These are phyloP conservation scores for Tricholoma hemisulphureum DNA, from an alignment of 768 basidiomycete genomes.

Conservation along the genomic window DNA sequence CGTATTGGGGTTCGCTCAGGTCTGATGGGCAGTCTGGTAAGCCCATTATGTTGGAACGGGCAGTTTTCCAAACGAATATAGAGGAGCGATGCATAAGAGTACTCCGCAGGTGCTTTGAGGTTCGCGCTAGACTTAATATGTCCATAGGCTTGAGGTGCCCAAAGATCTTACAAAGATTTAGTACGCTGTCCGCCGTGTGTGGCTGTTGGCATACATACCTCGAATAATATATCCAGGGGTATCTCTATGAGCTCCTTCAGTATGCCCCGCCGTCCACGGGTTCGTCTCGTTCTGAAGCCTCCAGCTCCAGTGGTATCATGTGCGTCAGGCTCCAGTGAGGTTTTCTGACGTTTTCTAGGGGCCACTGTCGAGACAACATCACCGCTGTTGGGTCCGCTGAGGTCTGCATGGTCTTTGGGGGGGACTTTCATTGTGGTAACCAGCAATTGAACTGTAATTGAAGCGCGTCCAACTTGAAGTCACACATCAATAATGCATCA, in stretches of 20 bases:
- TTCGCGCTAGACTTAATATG: background rate
- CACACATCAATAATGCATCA: too few species aligned
- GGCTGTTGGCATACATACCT: conserved; percentile 14
- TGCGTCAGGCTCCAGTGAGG: too few species aligned
- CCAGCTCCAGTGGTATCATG: too few species aligned
- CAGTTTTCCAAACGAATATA: conserved; percentile 21
- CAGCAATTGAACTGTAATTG: too few species aligned
- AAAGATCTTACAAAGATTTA: background rate
- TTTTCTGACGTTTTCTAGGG: background rate
- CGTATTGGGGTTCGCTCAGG: conserved; percentile 24
- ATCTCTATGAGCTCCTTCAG: conserved; percentile 21
- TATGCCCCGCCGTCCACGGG: conserved; percentile 21
- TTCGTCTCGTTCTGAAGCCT: conserved; percentile 6
- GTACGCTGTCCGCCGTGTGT: background rate
- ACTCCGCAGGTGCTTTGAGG: conserved; percentile 12
- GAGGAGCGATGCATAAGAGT: conserved; percentile 20
- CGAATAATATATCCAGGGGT: conserved; percentile 27
- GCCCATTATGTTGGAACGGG: conserved; percentile 13
- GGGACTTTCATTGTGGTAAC: background rate
- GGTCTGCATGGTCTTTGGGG: background rate
- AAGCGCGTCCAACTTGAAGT: too few species aligned
- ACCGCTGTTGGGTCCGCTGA: background rate
- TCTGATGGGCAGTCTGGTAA: conserved; percentile 27
- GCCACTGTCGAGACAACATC: background rate
- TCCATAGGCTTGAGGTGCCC: conserved; percentile 4